Conservation (phyloP, 2,329 filamentous ascomycete species). For the Elsinoe batatas region DNA sequence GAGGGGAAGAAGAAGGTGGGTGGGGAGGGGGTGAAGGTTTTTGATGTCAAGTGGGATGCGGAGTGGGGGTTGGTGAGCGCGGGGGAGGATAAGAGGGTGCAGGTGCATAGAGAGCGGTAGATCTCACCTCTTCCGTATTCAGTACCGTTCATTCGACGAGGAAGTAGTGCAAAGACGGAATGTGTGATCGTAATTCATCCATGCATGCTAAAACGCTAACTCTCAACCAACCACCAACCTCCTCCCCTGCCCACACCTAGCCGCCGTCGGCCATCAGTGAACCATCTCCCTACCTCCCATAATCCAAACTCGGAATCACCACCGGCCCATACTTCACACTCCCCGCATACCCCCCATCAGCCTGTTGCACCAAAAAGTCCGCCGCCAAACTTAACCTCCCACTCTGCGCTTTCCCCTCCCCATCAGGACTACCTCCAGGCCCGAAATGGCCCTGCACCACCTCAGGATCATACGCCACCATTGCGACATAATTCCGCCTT, state of each 20-base stretch:
- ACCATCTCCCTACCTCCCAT: slow-evolving; percentile 31
- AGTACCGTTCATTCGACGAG: not conserved
- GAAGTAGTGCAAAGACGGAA: not conserved
- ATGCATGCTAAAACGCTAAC: not conserved
- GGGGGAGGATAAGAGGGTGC: slow-evolving; percentile 88
- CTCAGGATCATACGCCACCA: slow-evolving; percentile 90
- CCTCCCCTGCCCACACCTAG: not conserved
- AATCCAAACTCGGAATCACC: slow-evolving; percentile 65
- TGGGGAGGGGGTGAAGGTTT: slow-evolving; percentile 83
- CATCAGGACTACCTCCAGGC: slow-evolving; percentile 20
- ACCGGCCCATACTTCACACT: slow-evolving; percentile 97
- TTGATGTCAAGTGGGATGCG: slow-evolving; percentile 77
- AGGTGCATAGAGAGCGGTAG: slow-evolving; percentile 60
- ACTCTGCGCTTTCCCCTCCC: slow-evolving; percentile 27
- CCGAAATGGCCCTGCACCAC: slow-evolving; percentile 42
- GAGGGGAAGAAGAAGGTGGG: slow-evolving; percentile 48
- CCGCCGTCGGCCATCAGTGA: not conserved
- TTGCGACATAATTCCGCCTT: slow-evolving; percentile 80
- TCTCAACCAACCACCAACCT: no score
- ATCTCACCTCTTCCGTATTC: not conserved
- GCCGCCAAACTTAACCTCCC: slow-evolving; percentile 70
- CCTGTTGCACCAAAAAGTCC: slow-evolving; percentile 90
- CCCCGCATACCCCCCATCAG: slow-evolving; percentile 63
- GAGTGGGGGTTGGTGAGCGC: slow-evolving; percentile 81
- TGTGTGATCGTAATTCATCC: not conserved